Conservation (phyloP, 2,329 filamentous ascomycete species). For the Fusarium haematococcum region DNA sequence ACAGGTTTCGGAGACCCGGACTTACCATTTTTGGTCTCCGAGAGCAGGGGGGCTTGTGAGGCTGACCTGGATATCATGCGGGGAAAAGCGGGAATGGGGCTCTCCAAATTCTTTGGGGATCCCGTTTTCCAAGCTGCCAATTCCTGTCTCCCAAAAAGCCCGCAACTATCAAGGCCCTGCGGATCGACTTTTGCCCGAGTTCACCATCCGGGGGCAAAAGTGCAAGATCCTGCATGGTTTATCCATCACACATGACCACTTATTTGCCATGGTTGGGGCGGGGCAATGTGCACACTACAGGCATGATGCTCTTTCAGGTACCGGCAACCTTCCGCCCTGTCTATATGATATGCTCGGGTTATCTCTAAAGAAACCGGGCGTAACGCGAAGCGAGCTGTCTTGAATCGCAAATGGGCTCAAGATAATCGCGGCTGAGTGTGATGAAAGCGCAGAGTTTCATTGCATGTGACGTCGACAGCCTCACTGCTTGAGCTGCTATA, state of each 20-base stretch:
- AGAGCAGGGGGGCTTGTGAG: not conserved
- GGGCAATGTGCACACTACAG: not conserved
- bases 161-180: not conserved
- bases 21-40: not conserved
- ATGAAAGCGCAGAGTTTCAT: not conserved
- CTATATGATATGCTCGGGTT: not conserved
- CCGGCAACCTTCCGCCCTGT: not conserved
- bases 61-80: not conserved
- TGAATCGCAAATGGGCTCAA: not conserved
- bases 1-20: not conserved
- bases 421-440: not conserved
- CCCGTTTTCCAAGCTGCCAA: not conserved
- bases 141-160: not conserved
- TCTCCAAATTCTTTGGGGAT: no score
- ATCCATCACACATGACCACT: not conserved
- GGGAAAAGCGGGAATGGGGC: no score
- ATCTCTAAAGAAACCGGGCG: not conserved
- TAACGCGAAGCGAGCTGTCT: not conserved
- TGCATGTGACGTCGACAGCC: not conserved
- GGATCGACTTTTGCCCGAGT: not conserved
- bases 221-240: not conserved
- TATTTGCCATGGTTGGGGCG: not conserved
- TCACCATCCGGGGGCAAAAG: not conserved
- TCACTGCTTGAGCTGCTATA: not conserved
- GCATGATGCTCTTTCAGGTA: not conserved